Conservation (phyloP, 2,329 filamentous ascomycete genomes). For the Piedraia hortae region DNA sequence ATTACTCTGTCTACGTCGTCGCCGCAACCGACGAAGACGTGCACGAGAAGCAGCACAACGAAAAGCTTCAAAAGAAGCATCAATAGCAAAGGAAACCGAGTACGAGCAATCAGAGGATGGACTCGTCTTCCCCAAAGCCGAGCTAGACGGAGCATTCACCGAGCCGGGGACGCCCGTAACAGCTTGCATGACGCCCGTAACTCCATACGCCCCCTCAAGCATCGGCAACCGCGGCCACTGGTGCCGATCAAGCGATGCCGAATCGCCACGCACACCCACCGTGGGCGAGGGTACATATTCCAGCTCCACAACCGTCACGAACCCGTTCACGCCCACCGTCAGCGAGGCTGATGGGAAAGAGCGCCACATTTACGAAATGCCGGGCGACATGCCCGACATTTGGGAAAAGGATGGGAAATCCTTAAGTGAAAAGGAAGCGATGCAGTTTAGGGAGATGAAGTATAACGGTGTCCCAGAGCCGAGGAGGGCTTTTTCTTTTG, state of each 20-base stretch:
- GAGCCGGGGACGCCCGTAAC: constrained; percentile 3
- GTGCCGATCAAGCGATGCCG: constrained; percentile 3
- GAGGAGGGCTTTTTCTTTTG: too few species aligned
- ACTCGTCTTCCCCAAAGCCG: constrained; percentile 20
- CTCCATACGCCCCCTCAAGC: constrained; percentile 2
- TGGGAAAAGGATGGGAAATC: constrained; percentile 22
- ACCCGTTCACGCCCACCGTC: constrained; percentile 2
- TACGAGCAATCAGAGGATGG: constrained; percentile 2
- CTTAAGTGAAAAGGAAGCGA: constrained; percentile 21
- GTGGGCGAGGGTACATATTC: constrained; percentile 8
- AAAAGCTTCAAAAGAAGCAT: constrained; percentile 2
- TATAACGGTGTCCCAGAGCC: constrained; percentile 24
- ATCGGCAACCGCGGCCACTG: constrained; percentile 3
- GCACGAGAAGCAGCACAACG: constrained; percentile 1
- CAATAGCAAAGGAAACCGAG: constrained; percentile 1
- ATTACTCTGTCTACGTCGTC: constrained; percentile 11
- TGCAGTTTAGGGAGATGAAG: constrained; percentile 17
- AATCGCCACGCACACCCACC: constrained; percentile 4
- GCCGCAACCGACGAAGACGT: constrained; percentile 2
- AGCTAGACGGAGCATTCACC: constrained; percentile 12
- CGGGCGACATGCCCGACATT: constrained; percentile 26
- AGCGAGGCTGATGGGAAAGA: constrained; percentile 9
- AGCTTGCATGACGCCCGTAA: constrained; percentile 4
- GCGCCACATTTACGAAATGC: constrained; percentile 19
- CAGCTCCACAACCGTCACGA: constrained; percentile 5